A percentile compares a stretch with the other conserved stretches of the same genome.
phyloP scores from a whole-genome alignment of 129 eudicot species.

The Smallanthus sonchifolius region DNA sequence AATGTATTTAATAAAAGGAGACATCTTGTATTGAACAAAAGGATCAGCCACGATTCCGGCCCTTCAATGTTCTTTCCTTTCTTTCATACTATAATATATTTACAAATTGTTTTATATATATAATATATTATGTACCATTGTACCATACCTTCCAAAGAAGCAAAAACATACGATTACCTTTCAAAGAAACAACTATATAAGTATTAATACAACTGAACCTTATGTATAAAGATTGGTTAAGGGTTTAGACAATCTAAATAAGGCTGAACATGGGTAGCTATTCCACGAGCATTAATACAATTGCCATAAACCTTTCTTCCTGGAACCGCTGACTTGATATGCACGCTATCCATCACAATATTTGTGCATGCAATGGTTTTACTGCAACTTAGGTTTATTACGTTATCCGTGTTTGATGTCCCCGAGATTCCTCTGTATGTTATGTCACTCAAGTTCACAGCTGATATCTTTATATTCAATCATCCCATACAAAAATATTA shows the following conservation, averaged over 20 bases:
- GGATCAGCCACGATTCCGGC: too few relatives aligned
- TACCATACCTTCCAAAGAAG: too few relatives aligned
- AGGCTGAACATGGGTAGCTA: slow-evolving; percentile 45
- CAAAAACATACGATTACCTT: too few relatives aligned
- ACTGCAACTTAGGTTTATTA: slow-evolving; percentile 67
- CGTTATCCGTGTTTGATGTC: slow-evolving; percentile 53
- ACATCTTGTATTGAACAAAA: too few relatives aligned
- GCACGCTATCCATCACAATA: slow-evolving; percentile 42
- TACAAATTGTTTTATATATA: too few relatives aligned
- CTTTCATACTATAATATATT: too few relatives aligned
- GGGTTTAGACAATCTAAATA: slow-evolving; percentile 49
- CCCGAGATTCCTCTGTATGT: slow-evolving; percentile 44
- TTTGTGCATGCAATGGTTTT: slow-evolving; percentile 49
- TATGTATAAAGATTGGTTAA: slow-evolving; percentile 10
- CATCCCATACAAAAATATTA: slow-evolving; percentile 10
- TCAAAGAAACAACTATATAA: too few relatives aligned
- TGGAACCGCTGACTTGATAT: slow-evolving; percentile 41
- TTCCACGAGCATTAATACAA: slow-evolving; percentile 65
- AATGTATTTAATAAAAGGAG: too few relatives aligned
- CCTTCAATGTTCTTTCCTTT: too few relatives aligned
- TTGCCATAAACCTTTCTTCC: slow-evolving; percentile 38
- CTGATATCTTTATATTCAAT: slow-evolving; percentile 34
- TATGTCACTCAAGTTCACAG: slow-evolving; percentile 52
- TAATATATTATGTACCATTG: too few relatives aligned
- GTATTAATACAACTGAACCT: too few relatives aligned